phyloP scores from a whole-genome alignment of 257 asterid genomes.

The Capsicum rhomboideum region DNA sequence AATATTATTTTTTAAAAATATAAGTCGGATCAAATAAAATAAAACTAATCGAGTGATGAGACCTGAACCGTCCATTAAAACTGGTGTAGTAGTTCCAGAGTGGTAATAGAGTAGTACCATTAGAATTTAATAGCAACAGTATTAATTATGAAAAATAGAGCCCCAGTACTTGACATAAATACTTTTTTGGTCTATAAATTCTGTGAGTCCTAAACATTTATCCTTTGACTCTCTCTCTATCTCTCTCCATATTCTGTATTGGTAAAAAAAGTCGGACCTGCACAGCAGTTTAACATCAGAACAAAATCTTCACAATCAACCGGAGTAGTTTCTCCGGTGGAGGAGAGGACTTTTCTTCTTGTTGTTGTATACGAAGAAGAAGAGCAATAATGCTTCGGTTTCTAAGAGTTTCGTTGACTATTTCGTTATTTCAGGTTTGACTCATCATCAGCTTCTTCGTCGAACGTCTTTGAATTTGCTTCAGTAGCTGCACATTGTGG shows the following conservation, averaged over 20 bases:
- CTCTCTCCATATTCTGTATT: no score
- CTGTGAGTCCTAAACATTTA: not conserved
- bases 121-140: not conserved
- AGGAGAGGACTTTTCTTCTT: not conserved
- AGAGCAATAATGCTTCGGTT: not conserved
- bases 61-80: no score
- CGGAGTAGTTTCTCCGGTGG: not conserved
- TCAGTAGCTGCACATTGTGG: not conserved
- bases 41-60: no score
- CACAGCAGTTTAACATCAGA: no score
- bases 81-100: no score
- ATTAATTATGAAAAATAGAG: not conserved
- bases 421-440: conserved; percentile 4
- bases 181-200: not conserved
- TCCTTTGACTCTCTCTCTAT: not conserved
- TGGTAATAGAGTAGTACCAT: no score
- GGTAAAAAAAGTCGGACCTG: no score
- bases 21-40: no score
- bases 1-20: no score
- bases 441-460: not conserved
- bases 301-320: not conserved
- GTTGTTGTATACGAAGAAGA: not conserved
- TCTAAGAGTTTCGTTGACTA: not conserved
- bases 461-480: not conserved
- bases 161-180: conserved; percentile 13